phyloP scores from a whole-genome alignment of 2,329 filamentous ascomycete genomes.

The Botrytis medusae region DNA sequence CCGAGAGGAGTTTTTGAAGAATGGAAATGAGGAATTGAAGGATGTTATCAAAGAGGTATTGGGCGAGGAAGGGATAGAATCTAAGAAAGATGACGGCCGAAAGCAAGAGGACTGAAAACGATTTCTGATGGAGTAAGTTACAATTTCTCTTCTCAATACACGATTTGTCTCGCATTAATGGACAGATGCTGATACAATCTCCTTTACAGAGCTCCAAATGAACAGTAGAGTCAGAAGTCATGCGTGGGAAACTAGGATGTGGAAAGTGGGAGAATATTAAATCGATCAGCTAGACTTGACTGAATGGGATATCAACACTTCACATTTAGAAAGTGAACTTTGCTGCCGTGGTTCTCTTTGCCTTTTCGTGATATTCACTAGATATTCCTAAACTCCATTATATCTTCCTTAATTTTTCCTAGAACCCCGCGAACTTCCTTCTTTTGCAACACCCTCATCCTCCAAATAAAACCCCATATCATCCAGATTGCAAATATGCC shows the following conservation, averaged over 20 bases:
- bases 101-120: too few species aligned
- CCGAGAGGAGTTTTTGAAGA: neutral
- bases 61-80: rapidly evolving
- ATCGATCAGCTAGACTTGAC: neutral
- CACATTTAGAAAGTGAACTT: neutral
- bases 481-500: neutral
- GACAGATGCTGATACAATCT: too few species aligned
- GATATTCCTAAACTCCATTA: neutral
- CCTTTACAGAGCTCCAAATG: neutral
- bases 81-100: neutral
- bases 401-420: neutral
- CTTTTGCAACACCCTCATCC: neutral
- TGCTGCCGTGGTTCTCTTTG: too few species aligned
- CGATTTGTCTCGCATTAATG: too few species aligned
- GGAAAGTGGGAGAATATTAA: neutral
- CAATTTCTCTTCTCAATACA: too few species aligned
- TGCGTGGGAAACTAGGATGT: neutral
- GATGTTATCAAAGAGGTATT: neutral
- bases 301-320: neutral
- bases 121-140: neutral
- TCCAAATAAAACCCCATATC: neutral
- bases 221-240: neutral
- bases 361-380: neutral
- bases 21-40: neutral
- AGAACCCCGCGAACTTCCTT: neutral